Conservation (phyloP, 176 grass and related monocot species). For the Hsuehochloa calcarea region DNA sequence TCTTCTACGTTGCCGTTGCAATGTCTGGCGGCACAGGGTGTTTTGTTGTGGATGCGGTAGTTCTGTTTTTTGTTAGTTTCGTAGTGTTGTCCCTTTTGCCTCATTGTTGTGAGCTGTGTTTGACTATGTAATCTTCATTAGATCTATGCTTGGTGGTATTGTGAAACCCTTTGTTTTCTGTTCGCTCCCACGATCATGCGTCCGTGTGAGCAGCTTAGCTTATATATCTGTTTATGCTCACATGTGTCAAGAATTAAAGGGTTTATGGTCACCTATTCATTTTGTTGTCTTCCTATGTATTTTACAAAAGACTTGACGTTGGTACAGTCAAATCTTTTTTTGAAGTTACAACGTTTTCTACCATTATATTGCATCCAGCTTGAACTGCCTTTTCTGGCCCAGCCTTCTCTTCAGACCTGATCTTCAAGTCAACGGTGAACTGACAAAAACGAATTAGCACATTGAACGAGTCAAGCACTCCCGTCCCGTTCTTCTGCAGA, state of each 20-base stretch:
- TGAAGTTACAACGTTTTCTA: background rate
- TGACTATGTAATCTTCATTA: conserved; percentile 13
- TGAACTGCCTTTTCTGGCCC: too few relatives aligned
- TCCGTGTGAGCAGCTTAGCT: background rate
- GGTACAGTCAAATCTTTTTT: background rate
- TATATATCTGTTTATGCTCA: background rate
- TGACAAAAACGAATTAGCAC: too few relatives aligned
- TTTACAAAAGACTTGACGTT: background rate
- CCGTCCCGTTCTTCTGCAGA: too few relatives aligned
- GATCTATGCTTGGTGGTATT: conserved; percentile 16
- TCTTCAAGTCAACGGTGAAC: too few relatives aligned
- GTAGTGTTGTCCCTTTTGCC: background rate
- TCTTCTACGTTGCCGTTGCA: background rate
- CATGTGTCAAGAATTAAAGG: background rate
- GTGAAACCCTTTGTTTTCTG: background rate
- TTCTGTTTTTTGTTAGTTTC: conserved; percentile 11
- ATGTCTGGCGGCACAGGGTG: background rate
- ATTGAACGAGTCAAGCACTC: too few relatives aligned
- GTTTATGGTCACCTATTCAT: background rate
- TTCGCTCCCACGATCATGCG: background rate
- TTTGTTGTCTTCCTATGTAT: background rate
- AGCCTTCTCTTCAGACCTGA: too few relatives aligned
- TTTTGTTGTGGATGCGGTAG: conserved; percentile 22
- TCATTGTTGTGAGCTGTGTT: conserved; percentile 17
- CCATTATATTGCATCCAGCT: background rate